Evolutionary conservation across 2,329 filamentous ascomycete genomes (phyloP).

Genomic region (Calcarisporium arbuscula): DNA sequence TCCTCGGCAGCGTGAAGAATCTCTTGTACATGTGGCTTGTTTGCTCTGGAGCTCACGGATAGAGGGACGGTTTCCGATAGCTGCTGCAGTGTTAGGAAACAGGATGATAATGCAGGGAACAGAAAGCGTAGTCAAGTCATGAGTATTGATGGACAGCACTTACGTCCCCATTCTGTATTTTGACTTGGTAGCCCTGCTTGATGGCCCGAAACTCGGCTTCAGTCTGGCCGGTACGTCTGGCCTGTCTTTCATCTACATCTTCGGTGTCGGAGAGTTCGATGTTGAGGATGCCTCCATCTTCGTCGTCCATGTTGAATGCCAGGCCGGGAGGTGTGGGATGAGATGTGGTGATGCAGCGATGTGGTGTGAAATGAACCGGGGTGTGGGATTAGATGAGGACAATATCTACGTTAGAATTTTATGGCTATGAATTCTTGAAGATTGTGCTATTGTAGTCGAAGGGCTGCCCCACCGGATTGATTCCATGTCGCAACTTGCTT

Average conservation of each 20-base stretch:
- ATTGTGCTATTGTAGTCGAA: too few species aligned
- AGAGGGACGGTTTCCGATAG: conserved; percentile 36
- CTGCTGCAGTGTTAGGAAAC: conserved; percentile 22
- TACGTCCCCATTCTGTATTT: conserved; percentile 51
- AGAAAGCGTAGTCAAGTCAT: neutral
- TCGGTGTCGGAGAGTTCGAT: conserved; percentile 26
- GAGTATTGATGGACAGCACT: conserved; percentile 10
- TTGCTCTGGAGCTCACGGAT: conserved; percentile 29
- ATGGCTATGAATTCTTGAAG: too few species aligned
- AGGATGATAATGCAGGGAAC: neutral
- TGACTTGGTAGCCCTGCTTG: conserved; percentile 37
- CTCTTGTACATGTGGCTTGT: conserved; percentile 44
- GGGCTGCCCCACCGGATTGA: too few species aligned
- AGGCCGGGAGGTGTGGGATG: too few species aligned
- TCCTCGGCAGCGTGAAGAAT: conserved; percentile 51
- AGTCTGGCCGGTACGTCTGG: conserved; percentile 36
- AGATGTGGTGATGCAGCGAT: too few species aligned
- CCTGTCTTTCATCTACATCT: conserved; percentile 23
- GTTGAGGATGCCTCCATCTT: conserved; percentile 18
- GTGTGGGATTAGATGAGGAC: too few species aligned
- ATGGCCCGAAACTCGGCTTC: conserved; percentile 44
- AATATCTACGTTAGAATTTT: too few species aligned
- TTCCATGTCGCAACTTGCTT: too few species aligned
- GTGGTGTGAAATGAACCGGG: too few species aligned
- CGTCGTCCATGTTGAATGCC: too few species aligned